Conservation (phyloP, 2,329 filamentous ascomycete genomes). For the Cladosporium cucumerinum region DNA sequence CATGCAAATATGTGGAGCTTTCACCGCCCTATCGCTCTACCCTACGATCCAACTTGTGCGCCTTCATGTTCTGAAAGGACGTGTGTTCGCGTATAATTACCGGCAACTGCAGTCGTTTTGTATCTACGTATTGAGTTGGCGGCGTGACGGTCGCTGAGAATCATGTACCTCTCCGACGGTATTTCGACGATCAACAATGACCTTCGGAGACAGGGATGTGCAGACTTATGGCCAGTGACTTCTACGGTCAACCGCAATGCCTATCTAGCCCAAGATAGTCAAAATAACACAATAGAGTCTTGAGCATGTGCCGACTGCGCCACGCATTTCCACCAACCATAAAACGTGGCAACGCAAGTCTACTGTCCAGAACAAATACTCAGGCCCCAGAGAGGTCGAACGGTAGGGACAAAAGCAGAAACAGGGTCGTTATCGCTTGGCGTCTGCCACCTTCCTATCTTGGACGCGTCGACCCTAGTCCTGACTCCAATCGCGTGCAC, state of each 20-base stretch:
- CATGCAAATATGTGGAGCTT: too few relatives aligned
- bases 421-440: constrained; percentile 7
- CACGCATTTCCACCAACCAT: not conserved
- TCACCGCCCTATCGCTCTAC: too few relatives aligned
- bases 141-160: too few relatives aligned
- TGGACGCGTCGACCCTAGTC: not conserved
- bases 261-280: not conserved
- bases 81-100: too few relatives aligned
- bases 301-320: not conserved
- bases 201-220: not conserved
- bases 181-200: too few relatives aligned
- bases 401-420: not conserved
- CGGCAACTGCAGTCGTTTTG: too few relatives aligned
- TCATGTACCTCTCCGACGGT: too few relatives aligned
- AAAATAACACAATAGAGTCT: not conserved
- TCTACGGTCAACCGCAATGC: not conserved
- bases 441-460: constrained; percentile 8
- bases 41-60: too few relatives aligned
- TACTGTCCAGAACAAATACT: not conserved
- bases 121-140: too few relatives aligned
- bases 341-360: not conserved
- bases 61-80: too few relatives aligned
- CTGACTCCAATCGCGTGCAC: constrained; percentile 8
- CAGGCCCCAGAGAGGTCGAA: not conserved
- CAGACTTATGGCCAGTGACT: not conserved